Evolutionary conservation across 768 basidiomycete genomes (phyloP).

Genomic region (Brasilioporus rufonigricans): DNA sequence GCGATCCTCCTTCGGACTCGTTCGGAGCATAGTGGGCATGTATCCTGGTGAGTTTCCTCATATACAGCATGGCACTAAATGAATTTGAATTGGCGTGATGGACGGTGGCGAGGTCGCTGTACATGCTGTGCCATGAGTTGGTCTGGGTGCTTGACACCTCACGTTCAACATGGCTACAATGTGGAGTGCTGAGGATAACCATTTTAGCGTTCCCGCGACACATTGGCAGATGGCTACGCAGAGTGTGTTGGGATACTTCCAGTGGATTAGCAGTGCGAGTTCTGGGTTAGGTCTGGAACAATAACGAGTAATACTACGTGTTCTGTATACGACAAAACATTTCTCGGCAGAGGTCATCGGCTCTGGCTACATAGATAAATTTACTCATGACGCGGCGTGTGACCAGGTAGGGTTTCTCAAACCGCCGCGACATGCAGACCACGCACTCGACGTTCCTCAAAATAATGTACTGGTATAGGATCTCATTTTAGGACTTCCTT

Average conservation of each 20-base stretch:
- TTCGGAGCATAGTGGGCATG: constrained; percentile 2
- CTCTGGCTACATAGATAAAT: no score
- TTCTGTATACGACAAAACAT: not conserved
- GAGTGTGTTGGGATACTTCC: no score
- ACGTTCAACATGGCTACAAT: not conserved
- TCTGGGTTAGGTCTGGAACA: not conserved
- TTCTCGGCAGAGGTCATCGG: no score
- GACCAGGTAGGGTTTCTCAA: not conserved
- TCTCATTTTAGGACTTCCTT: no score
- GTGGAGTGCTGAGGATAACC: not conserved
- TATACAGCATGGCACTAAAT: constrained; percentile 1
- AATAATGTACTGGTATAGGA: no score
- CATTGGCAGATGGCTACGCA: not conserved
- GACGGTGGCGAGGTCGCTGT: not conserved
- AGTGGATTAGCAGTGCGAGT: no score
- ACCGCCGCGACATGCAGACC: not conserved
- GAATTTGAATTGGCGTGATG: constrained; percentile 20
- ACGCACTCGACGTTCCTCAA: not conserved
- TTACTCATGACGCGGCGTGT: no score
- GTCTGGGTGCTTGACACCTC: not conserved
- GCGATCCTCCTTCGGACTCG: not conserved
- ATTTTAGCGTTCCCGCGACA: not conserved
- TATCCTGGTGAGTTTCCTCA: not conserved
- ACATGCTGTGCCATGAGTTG: not conserved
- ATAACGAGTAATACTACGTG: not conserved